Percentiles rank a stretch among this genome's conserved stretches.
These are phyloP conservation scores for Flaveria floridana DNA, from an alignment of 140 eudicot genomes.

Conservation along the genomic window DNA sequence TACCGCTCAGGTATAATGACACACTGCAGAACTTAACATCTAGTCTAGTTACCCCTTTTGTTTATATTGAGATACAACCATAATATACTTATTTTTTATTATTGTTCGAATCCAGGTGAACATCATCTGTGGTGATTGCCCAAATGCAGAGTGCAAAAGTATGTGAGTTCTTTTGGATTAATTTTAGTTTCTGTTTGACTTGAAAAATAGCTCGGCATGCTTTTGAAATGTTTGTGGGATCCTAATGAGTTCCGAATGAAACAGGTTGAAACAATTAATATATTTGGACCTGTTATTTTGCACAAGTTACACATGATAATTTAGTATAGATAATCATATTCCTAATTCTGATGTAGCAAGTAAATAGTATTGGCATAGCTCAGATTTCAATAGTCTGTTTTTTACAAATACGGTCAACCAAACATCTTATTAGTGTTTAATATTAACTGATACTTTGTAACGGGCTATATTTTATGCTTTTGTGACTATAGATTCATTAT, in stretches of 20 bases:
- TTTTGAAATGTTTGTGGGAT: background rate
- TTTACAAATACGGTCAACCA: background rate
- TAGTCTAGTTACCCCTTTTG: background rate
- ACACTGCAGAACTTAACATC: slow-evolving; percentile 1
- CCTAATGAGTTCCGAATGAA: background rate
- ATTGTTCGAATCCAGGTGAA: slow-evolving; percentile 49
- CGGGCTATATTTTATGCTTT: background rate
- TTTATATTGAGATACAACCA: background rate
- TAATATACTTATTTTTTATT: background rate
- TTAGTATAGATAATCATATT: background rate
- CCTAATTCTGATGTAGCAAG: background rate
- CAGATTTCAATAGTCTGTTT: slow-evolving; percentile 1
- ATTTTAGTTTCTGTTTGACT: background rate
- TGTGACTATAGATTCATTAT: slow-evolving; percentile 14
- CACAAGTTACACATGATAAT: slow-evolving; percentile 3
- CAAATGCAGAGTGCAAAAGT: slow-evolving; percentile 75
- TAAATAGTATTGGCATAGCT: background rate
- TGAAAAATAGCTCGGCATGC: background rate
- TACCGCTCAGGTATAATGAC: slow-evolving; percentile 62
- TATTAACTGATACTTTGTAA: slow-evolving; percentile 5
- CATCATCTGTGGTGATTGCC: slow-evolving; percentile 83
- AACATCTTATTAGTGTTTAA: background rate
- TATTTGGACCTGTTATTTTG: background rate
- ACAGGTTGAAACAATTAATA: background rate
- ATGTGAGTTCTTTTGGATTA: slow-evolving; percentile 27